These are phyloP conservation scores for Kluyveromyces starmeri DNA, from an alignment of 805 yeast species.

Conservation along the genomic window DNA sequence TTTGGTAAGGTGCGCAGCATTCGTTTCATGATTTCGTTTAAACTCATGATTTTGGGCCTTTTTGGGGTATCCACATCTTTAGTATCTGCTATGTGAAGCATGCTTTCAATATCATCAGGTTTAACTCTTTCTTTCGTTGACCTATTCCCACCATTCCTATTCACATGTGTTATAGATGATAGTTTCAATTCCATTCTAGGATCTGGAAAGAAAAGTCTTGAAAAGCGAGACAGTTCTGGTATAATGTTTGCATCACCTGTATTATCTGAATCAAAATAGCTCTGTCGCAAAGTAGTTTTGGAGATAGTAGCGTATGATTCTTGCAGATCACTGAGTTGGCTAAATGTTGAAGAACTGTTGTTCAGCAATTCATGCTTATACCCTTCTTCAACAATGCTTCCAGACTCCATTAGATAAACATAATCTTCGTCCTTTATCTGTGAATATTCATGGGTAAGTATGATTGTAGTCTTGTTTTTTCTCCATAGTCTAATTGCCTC, in stretches of 20 bases:
- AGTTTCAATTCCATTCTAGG: too few species aligned
- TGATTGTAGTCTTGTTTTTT: constrained; percentile 59
- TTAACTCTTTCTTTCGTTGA: neutral
- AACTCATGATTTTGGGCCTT: constrained; percentile 22
- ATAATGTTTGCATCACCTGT: too few species aligned
- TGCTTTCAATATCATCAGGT: constrained; percentile 1
- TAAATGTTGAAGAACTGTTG: constrained; percentile 3
- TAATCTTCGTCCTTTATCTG: constrained; percentile 50
- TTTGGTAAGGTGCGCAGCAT: constrained; percentile 23
- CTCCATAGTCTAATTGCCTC: constrained; percentile 52
- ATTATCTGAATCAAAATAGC: too few species aligned
- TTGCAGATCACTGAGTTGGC: constrained; percentile 5
- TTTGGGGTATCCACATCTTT: constrained; percentile 10
- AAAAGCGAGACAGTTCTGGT: too few species aligned
- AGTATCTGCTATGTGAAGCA: neutral
- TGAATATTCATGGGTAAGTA: constrained; percentile 68
- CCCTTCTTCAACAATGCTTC: constrained; percentile 43
- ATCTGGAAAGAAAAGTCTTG: too few species aligned
- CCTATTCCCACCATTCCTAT: neutral
- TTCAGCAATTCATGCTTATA: constrained; percentile 27
- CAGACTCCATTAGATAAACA: constrained; percentile 52
- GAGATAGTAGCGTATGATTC: too few species aligned
- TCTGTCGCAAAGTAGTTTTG: too few species aligned
- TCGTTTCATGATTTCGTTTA: constrained; percentile 21
- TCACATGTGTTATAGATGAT: too few species aligned